Conservation (phyloP, 1,284 basidiomycete genomes). For the Gymnopus androsaceus region DNA sequence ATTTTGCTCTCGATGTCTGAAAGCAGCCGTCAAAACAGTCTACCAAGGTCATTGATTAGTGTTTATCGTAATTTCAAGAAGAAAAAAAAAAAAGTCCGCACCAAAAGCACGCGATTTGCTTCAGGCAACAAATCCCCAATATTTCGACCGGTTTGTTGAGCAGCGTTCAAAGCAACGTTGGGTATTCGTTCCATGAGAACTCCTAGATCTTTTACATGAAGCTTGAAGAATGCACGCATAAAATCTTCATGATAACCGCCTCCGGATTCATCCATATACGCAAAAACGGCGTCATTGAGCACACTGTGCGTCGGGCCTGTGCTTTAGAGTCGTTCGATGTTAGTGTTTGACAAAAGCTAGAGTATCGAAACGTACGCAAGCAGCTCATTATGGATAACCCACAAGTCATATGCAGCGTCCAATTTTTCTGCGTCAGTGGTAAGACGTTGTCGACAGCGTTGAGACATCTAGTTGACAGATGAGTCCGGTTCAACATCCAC, state of each 20-base stretch:
- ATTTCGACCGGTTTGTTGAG: conserved; percentile 41
- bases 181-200: conserved; percentile 55
- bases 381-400: conserved; percentile 79
- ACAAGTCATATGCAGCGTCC: conserved; percentile 80
- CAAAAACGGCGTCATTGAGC: conserved; percentile 64
- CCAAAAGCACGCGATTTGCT: conserved; percentile 73
- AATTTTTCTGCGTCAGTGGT: conserved; percentile 90
- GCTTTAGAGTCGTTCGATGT: conserved; percentile 28
- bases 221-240: conserved; percentile 84
- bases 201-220: conserved; percentile 63
- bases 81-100: conserved; percentile 36
- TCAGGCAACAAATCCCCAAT: conserved; percentile 58
- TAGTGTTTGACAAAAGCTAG: neutral
- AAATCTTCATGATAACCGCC: conserved; percentile 71
- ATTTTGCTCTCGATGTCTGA: conserved; percentile 75
- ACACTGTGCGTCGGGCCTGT: conserved; percentile 54
- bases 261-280: conserved; percentile 61
- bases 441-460: conserved; percentile 73
- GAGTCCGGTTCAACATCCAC: neutral
- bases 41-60: conserved; percentile 29
- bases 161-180: conserved; percentile 44
- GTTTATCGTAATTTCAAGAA: neutral
- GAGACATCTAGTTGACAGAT: conserved; percentile 66
- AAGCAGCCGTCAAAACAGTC: conserved; percentile 74
- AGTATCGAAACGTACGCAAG: conserved; percentile 49